Percentiles rank a stretch among this genome's conserved stretches.
These are phyloP conservation scores for Lachnellula arida DNA, from an alignment of 2,329 filamentous ascomycete species.

Conservation along the genomic window DNA sequence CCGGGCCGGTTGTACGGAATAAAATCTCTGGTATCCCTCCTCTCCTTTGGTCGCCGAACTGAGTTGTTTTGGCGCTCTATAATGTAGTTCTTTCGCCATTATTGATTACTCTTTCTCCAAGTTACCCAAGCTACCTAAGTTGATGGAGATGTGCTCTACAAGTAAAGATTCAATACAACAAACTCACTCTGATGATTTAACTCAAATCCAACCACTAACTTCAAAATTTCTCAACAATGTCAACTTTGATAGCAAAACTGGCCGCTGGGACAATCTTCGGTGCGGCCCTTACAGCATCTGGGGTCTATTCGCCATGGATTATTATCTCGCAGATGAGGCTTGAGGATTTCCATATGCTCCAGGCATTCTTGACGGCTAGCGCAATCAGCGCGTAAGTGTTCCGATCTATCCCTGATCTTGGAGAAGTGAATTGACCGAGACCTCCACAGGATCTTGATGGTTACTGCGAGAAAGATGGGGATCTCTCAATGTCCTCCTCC, in stretches of 20 bases:
- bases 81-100: too few species aligned
- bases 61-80: too few species aligned
- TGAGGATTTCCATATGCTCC: slow-evolving; percentile 60
- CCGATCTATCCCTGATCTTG: neutral
- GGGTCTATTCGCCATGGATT: slow-evolving; percentile 55
- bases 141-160: too few species aligned
- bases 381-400: slow-evolving; percentile 56
- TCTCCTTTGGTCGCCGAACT: too few species aligned
- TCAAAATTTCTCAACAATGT: neutral
- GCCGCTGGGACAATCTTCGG: slow-evolving; percentile 57
- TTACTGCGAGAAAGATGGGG: neutral
- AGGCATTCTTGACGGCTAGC: slow-evolving; percentile 59
- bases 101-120: too few species aligned
- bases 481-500: neutral
- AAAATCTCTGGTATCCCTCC: too few species aligned
- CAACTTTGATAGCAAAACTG: neutral
- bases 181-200: too few species aligned
- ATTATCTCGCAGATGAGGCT: slow-evolving; percentile 58
- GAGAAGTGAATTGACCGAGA: neutral
- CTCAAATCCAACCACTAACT: too few species aligned
- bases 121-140: too few species aligned
- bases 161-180: too few species aligned
- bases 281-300: slow-evolving; percentile 54
- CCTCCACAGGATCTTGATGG: neutral
- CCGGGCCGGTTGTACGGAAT: too few species aligned